These are phyloP conservation scores for Coleophoma eucalyptorum DNA, from an alignment of 2,329 filamentous ascomycete genomes.

Conservation along the genomic window DNA sequence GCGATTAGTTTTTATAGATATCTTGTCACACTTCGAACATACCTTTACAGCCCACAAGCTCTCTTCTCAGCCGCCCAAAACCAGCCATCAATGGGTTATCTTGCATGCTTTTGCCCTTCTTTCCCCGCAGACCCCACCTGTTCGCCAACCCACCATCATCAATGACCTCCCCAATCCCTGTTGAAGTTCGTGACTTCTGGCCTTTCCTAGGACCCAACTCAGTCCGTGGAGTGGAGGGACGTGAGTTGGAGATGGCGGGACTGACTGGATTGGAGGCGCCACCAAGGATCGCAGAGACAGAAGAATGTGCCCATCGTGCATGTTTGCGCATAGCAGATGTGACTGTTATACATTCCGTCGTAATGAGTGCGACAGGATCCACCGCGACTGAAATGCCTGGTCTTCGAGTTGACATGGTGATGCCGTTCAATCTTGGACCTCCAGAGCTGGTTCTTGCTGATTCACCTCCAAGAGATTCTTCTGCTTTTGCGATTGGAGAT, in stretches of 20 bases:
- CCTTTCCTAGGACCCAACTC: conserved; percentile 16
- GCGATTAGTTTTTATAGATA: conserved; percentile 19
- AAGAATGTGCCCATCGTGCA: conserved; percentile 92
- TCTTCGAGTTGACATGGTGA: conserved; percentile 15
- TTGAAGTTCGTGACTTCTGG: conserved; percentile 16
- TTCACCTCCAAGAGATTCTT: conserved; percentile 8
- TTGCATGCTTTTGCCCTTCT: conserved; percentile 95
- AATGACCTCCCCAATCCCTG: conserved; percentile 32
- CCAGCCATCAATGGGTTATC: conserved; percentile 95
- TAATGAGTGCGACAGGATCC: conserved; percentile 87
- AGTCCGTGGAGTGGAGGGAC: conserved; percentile 33
- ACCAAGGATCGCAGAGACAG: conserved; percentile 91
- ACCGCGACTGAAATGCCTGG: conserved; percentile 70
- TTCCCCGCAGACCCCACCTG: conserved; percentile 88
- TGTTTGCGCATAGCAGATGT: conserved; percentile 98
- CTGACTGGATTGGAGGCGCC: conserved; percentile 50
- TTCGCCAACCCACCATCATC: conserved; percentile 64
- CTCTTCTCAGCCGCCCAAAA: conserved; percentile 84
- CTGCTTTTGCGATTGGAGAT: conserved; percentile 9
- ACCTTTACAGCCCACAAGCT: conserved; percentile 84
- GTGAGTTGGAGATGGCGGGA: conserved; percentile 36
- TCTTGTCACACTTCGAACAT: conserved; percentile 15
- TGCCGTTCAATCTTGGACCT: conserved; percentile 9
- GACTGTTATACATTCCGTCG: conserved; percentile 98
- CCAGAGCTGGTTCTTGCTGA: conserved; percentile 3